Percentiles rank a stretch among this genome's conserved stretches.
These are phyloP conservation scores for Penicillium sp. DNA, from an alignment of 2,329 filamentous ascomycete genomes.

Conservation along the genomic window DNA sequence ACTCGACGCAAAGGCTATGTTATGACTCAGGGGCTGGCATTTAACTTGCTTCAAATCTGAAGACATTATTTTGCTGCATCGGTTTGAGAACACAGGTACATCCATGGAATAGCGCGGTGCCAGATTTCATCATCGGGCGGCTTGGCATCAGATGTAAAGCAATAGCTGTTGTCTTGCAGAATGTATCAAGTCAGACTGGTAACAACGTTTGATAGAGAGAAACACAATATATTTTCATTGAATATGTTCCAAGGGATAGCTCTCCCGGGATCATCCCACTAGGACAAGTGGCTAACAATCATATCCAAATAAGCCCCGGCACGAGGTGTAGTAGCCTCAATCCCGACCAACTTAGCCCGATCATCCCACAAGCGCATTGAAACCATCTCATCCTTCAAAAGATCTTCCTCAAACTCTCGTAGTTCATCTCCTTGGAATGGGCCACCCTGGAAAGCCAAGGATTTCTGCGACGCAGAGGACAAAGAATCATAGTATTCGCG, in stretches of 20 bases:
- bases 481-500: slow-evolving; percentile 34
- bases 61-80: too few relatives aligned
- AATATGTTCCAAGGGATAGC: not conserved
- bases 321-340: slow-evolving; percentile 28
- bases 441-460: slow-evolving; percentile 40
- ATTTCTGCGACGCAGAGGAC: slow-evolving; percentile 39
- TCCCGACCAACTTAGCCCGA: slow-evolving; percentile 34
- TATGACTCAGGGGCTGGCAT: too few relatives aligned
- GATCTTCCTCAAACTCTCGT: slow-evolving; percentile 30
- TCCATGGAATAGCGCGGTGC: too few relatives aligned
- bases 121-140: too few relatives aligned
- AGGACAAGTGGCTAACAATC: slow-evolving; percentile 26
- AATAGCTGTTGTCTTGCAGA: too few relatives aligned
- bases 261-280: not conserved
- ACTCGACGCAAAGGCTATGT: too few relatives aligned
- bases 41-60: too few relatives aligned
- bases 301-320: slow-evolving; percentile 27
- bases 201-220: too few relatives aligned
- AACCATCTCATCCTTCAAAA: slow-evolving; percentile 37
- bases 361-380: slow-evolving; percentile 41
- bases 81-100: too few relatives aligned
- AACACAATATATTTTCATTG: not conserved
- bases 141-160: too few relatives aligned
- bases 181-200: too few relatives aligned
- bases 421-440: slow-evolving; percentile 35